Base-by-base conservation (phyloP, 805 yeast species). In the Candida nitratophila region DNA sequence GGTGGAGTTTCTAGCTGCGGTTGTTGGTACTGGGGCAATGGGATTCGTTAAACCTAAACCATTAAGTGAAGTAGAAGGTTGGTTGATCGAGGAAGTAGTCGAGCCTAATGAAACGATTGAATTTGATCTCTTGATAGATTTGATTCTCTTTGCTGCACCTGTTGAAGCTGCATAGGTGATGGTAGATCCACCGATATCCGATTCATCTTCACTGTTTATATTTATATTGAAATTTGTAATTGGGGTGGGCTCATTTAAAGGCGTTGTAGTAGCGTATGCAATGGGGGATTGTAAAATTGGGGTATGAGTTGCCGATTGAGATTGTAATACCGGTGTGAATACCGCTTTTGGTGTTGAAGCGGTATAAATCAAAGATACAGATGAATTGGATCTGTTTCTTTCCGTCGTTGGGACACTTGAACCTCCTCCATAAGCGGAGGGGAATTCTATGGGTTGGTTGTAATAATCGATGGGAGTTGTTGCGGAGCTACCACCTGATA, bases 121-220 rank as follows among this genome's bases (percentile, higher is more conserved):
- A 41, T 49, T 56, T 3, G 65, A 53, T 40, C 65, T 47, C 44
- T 50, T 54, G 24, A 58, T 29, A 8, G 60, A 42, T 43, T 59
- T 59, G 47, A 56, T 46, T 35, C 54, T 55, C 46, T 58, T 59
- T 3, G 61, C 56, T 17, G 43, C 27, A 21, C 31, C 38, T 3
- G 26, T 20, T 5, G 37, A 34, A 8, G 24, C 10, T 10, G 37
- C 6, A 20, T 48, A 40, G 1, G 60, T 52, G 2, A 62, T 57
- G 44, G 49, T 55, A 7, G 59, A 50, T 9, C 60, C 54, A 20
- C 56, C 56, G 12, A 50, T 53, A 33, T 56, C 63, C 7, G 45
- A 34, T 11, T 48, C 52, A 24, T 51, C 56, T 22, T 53, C 53
- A 24, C 35, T 29, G 11, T 20, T 20, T 3, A n/a, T 14, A 6